Evolutionary conservation across 306 rosid genomes (phyloP).

Genomic region (Cucumis sativus): DNA sequence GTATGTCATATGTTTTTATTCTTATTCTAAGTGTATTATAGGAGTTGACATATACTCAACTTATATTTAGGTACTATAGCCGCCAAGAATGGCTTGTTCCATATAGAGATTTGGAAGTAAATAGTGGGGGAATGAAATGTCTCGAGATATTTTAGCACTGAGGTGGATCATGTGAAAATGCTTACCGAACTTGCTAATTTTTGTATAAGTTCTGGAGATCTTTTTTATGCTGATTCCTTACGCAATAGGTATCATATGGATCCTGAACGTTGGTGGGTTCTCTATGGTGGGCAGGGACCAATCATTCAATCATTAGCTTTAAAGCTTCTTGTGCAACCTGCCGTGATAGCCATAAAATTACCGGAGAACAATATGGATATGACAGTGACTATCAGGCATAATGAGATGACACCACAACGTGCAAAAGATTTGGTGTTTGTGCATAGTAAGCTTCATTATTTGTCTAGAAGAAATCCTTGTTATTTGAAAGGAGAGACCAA

Average conservation of each 20-base stretch:
- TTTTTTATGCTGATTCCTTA: neutral
- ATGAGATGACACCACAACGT: neutral
- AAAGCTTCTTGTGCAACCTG: neutral
- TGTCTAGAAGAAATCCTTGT: neutral
- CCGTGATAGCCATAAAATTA: no score
- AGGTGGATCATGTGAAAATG: neutral
- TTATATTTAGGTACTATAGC: neutral
- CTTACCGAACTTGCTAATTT: neutral
- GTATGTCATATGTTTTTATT: neutral
- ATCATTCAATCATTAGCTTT: neutral
- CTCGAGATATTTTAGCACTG: neutral
- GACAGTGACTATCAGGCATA: neutral
- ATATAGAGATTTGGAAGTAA: neutral
- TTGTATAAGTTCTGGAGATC: neutral
- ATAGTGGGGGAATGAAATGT: neutral
- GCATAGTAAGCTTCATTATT: neutral
- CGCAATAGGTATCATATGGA: neutral
- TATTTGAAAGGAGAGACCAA: neutral
- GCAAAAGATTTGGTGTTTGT: no score
- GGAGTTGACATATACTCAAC: neutral
- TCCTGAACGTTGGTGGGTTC: neutral
- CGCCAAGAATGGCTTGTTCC: neutral
- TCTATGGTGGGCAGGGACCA: neutral
- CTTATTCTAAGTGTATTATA: neutral
- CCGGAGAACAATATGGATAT: no score